Evolutionary conservation across 1,284 basidiomycete species (phyloP).

Genomic region (Paramarasmius palmivorus): DNA sequence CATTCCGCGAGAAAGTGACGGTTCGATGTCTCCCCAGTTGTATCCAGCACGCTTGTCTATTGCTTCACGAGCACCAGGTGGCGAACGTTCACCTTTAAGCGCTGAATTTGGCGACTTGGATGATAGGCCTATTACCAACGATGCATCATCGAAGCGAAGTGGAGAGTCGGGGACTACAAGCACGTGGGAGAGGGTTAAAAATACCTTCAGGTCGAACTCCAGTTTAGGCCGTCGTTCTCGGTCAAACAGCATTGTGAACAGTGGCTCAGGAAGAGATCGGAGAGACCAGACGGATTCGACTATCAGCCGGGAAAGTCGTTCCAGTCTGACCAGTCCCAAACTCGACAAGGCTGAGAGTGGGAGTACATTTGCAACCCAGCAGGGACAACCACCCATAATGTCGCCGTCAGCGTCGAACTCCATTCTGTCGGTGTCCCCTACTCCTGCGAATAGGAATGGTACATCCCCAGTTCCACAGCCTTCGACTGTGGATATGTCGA

Average conservation of each 20-base stretch:
- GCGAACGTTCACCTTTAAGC: constrained; percentile 52
- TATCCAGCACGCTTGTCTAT: constrained; percentile 63
- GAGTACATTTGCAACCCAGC: constrained; percentile 37
- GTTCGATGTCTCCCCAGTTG: constrained; percentile 50
- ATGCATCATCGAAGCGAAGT: constrained; percentile 54
- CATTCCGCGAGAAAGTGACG: constrained; percentile 40
- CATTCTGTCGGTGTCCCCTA: constrained; percentile 57
- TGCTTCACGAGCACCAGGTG: constrained; percentile 50
- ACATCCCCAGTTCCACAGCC: constrained; percentile 71
- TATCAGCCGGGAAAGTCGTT: constrained; percentile 73
- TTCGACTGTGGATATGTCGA: constrained; percentile 53
- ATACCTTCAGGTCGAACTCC: constrained; percentile 61
- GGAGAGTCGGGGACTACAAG: constrained; percentile 51
- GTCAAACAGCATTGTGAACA: constrained; percentile 65
- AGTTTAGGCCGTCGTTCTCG: constrained; percentile 71
- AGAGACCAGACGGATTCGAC: constrained; percentile 70
- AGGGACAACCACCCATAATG: constrained; percentile 49
- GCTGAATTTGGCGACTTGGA: constrained; percentile 63
- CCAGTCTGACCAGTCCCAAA: constrained; percentile 62
- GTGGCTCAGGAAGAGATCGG: constrained; percentile 45
- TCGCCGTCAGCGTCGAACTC: constrained; percentile 56
- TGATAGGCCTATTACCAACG: constrained; percentile 40
- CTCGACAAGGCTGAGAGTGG: constrained; percentile 50
- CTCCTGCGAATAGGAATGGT: constrained; percentile 48
- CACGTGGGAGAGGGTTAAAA: constrained; percentile 70